Evolutionary conservation across 2,329 filamentous ascomycete species (phyloP).

Genomic region (Aspergillus neotritici): DNA sequence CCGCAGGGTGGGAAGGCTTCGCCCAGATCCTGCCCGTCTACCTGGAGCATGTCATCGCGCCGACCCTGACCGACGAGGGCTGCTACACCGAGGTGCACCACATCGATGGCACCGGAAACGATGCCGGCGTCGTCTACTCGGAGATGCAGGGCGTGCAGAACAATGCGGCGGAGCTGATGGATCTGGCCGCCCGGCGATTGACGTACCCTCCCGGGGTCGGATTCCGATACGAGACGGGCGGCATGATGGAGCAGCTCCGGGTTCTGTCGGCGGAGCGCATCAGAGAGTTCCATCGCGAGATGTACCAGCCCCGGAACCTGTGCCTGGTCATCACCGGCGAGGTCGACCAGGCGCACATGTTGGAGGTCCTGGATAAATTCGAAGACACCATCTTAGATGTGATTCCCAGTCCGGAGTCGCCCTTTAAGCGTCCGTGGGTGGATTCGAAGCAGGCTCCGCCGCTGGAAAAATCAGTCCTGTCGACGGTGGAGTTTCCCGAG

Average conservation of each 20-base stretch:
- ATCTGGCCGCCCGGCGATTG: slow-evolving; percentile 69
- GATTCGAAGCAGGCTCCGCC: slow-evolving; percentile 74
- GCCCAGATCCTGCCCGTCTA: slow-evolving; percentile 92
- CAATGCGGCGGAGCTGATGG: slow-evolving; percentile 76
- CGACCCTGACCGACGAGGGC: slow-evolving; percentile 84
- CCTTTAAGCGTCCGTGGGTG: slow-evolving; percentile 85
- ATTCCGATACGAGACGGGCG: slow-evolving; percentile 96
- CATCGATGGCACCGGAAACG: slow-evolving; percentile 84
- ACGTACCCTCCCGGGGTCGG: slow-evolving; percentile 85
- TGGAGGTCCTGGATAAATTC: slow-evolving; percentile 78
- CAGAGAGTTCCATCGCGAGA: slow-evolving; percentile 86
- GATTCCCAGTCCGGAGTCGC: slow-evolving; percentile 66
- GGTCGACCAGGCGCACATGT: slow-evolving; percentile 72
- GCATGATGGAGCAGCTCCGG: slow-evolving; percentile 87
- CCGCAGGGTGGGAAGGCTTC: slow-evolving; percentile 95
- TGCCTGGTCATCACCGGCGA: slow-evolving; percentile 90
- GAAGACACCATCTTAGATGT: slow-evolving; percentile 79
- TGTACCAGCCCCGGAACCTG: slow-evolving; percentile 97
- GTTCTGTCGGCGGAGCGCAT: slow-evolving; percentile 84
- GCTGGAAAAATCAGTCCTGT: slow-evolving; percentile 65
- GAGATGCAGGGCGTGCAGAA: slow-evolving; percentile 98
- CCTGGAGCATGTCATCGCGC: slow-evolving; percentile 85
- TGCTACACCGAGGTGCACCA: slow-evolving; percentile 97
- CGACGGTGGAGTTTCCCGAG: slow-evolving; percentile 86
- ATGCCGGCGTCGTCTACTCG: slow-evolving; percentile 95